A percentile compares a stretch with the other conserved stretches of the same genome.
phyloP scores from a whole-genome alignment of 176 grass and related monocot genomes.

The Themeda triandra region DNA sequence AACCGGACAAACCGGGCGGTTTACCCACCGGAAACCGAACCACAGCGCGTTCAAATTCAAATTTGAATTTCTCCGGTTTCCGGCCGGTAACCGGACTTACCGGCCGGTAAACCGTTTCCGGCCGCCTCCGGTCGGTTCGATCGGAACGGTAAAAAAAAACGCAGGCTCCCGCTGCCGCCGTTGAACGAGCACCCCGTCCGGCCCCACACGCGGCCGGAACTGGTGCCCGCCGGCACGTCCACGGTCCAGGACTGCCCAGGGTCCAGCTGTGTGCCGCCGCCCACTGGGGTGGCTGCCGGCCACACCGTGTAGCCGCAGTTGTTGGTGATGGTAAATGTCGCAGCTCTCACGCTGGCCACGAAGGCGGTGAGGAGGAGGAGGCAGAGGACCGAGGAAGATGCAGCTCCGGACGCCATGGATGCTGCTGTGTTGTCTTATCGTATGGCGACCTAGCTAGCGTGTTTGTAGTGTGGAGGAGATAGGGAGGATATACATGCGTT shows the following conservation, averaged over 20 bases:
- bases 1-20: too few species aligned
- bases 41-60: too few species aligned
- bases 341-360: background rate
- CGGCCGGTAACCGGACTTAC: too few species aligned
- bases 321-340: constrained; percentile 53
- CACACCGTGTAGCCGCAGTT: constrained; percentile 47
- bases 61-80: too few species aligned
- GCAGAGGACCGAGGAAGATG: background rate
- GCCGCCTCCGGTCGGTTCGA: too few species aligned
- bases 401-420: constrained; percentile 1
- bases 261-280: background rate
- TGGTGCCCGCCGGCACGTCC: background rate
- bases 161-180: background rate
- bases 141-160: too few species aligned
- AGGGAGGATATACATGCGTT: background rate
- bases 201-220: background rate
- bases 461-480: background rate
- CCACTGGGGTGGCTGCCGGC: constrained; percentile 29
- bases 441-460: background rate
- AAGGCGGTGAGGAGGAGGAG: background rate
- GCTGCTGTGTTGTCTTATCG: too few species aligned
- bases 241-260: background rate
- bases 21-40: too few species aligned
- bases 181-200: constrained; percentile 8
- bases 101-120: too few species aligned